Evolutionary conservation across 75 land plant genomes (phyloP), one percentile per base, ranked within the genome.

Genomic region (Sequoiadendron giganteum): DNA sequence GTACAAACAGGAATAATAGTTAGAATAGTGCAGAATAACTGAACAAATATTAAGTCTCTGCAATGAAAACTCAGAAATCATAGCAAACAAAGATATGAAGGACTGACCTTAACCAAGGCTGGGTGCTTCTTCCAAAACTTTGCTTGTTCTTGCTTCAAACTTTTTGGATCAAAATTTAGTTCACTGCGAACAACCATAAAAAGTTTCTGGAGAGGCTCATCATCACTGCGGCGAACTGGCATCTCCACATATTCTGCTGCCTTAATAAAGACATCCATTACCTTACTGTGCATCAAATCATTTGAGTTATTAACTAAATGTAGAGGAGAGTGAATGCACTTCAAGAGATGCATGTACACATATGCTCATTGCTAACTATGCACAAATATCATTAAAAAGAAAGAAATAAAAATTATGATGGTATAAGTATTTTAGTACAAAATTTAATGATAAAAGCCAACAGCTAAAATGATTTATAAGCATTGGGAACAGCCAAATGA

Each of bases 111-210:
- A 18, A 97, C 95, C 85, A 95, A 49, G 21, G 99, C 93, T 40
- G 99, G 99, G 85, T 98, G 99, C 87, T 92, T 93, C 93, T 95
- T 97, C 99, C 99, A 97, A 90, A 98, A 98, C 91, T 98, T 98
- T 30, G 95, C 97, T 87, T 98, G 97, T 88, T 98, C 99, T 89
- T 95, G 95, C 88, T 91, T 94, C 65, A 95, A 95, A 88, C 95
- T 98, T 85, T 96, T 98, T 43, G 95, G 92, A 88, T 98, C 99
- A 52, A 98, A 81, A 85, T 97, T 95, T 65, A 98, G 91, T 85
- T 98, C 99, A 91, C 99, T 97, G 54, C 99, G 94, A 34, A 98
- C 99, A 49, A 92, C 88, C 88, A 94, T 54, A 84, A 98, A 97
- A 15, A 98, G 89, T 80, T 94, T 95, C 89, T 98, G 99, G 49